A percentile compares a stretch with the other conserved stretches of the same genome.
Evolutionary conservation across 176 grass and related monocot genomes (phyloP).

Genomic region (Zea mays): DNA sequence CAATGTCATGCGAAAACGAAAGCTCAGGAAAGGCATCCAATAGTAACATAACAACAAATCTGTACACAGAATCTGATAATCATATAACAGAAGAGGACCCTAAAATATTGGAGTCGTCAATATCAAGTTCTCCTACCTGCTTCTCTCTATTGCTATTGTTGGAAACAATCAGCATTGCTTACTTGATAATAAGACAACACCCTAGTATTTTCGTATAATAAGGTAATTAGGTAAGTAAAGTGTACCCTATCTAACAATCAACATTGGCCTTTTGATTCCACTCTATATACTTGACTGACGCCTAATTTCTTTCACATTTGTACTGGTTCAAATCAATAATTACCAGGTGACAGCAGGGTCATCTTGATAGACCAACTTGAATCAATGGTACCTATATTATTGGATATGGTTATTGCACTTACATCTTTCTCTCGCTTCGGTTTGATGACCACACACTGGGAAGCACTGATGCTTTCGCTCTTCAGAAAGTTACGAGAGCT

Average conservation of each 20-base stretch:
- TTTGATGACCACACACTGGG: conserved; percentile 70
- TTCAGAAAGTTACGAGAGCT: conserved; percentile 74
- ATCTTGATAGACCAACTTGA: conserved; percentile 3
- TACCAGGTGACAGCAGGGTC: background rate
- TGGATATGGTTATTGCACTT: conserved; percentile 31
- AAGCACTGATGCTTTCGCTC: conserved; percentile 89
- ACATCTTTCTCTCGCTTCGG: conserved; percentile 63
- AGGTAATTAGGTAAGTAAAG: too few relatives aligned
- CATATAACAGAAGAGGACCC: background rate
- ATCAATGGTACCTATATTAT: background rate
- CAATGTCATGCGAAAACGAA: background rate
- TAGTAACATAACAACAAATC: background rate
- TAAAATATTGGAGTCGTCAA: background rate
- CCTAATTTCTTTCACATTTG: background rate
- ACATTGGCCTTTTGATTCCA: background rate
- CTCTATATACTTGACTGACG: background rate
- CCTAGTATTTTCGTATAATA: too few relatives aligned
- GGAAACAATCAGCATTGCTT: background rate
- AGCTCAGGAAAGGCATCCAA: background rate
- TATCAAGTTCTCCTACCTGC: background rate
- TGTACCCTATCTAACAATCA: background rate
- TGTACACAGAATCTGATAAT: background rate
- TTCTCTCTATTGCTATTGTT: background rate
- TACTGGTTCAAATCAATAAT: background rate
- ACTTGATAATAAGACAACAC: too few relatives aligned